These are phyloP conservation scores for Vanderwaltozyma verrucispora DNA, from an alignment of 805 yeast species.

Conservation along the genomic window DNA sequence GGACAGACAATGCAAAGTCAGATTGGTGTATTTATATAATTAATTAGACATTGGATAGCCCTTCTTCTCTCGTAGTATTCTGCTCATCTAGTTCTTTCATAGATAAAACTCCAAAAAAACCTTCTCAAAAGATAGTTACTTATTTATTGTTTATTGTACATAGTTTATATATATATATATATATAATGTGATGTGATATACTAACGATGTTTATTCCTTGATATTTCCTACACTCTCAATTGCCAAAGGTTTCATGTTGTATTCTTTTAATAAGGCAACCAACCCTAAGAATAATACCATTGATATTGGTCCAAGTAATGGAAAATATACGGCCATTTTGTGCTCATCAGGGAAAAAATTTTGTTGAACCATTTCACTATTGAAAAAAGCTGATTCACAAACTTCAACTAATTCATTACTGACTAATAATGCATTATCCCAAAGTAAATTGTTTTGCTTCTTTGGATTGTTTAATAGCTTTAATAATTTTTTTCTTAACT, in stretches of 20 bases:
- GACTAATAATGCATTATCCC: constrained; percentile 42
- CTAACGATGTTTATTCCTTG: not conserved
- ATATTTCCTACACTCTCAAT: not conserved
- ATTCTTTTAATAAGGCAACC: constrained; percentile 36
- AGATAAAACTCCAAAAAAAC: too few species aligned
- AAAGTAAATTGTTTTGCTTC: constrained; percentile 10
- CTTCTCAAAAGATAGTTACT: too few species aligned
- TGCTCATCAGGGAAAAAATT: constrained; percentile 94
- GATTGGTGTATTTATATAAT: too few species aligned
- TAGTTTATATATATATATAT: too few species aligned
- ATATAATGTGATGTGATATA: not conserved
- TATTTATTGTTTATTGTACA: too few species aligned
- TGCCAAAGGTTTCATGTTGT: not conserved
- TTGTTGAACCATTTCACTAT: constrained; percentile 91
- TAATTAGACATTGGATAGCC: too few species aligned
- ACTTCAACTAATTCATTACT: constrained; percentile 37
- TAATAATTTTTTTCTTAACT: constrained; percentile 24
- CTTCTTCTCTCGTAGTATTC: too few species aligned
- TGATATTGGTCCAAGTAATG: constrained; percentile 75
- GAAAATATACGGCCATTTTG: constrained; percentile 87
- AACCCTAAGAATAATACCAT: constrained; percentile 51
- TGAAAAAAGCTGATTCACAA: constrained; percentile 69
- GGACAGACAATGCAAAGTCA: too few species aligned
- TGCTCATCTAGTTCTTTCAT: too few species aligned
- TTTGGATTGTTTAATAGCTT: constrained; percentile 20